phyloP scores from a whole-genome alignment of 805 yeast species.

The Ogataea naganishii region DNA sequence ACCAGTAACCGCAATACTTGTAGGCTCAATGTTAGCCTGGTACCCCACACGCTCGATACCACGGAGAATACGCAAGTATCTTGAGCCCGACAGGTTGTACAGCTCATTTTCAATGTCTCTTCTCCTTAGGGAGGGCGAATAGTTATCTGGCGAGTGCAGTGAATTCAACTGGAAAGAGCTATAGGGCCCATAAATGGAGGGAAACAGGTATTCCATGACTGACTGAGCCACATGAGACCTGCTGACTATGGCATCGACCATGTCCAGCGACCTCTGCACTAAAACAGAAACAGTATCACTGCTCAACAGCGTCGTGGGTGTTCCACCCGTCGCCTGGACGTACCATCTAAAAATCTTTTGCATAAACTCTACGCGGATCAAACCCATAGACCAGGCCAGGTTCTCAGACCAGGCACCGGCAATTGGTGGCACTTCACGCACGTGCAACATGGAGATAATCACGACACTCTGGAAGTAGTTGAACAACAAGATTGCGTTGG shows the following conservation, averaged over 20 bases:
- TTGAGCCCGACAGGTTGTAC: conserved; percentile 41
- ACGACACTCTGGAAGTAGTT: conserved; percentile 85
- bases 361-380: conserved; percentile 72
- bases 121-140: conserved; percentile 4
- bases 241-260: conserved; percentile 6
- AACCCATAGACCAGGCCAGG: conserved; percentile 92
- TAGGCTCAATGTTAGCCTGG: conserved; percentile 68
- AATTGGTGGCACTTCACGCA: conserved; percentile 82
- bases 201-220: conserved; percentile 10
- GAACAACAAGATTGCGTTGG: conserved; percentile 77
- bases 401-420: conserved; percentile 91
- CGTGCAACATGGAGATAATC: conserved; percentile 76
- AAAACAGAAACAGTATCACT: conserved; percentile 57
- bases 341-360: conserved; percentile 81
- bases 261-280: conserved; percentile 56
- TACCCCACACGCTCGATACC: conserved; percentile 84
- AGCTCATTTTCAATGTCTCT: conserved; percentile 13
- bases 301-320: conserved; percentile 60
- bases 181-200: conserved; percentile 6
- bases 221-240: conserved; percentile 11
- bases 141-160: conserved; percentile 1
- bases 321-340: conserved; percentile 83
- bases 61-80: conserved; percentile 59
- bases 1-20: conserved; percentile 79
- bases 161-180: neutral